Base-by-base conservation (phyloP, 495 filamentous ascomycete genomes). In the Thermochaetoides thermophila region DNA sequence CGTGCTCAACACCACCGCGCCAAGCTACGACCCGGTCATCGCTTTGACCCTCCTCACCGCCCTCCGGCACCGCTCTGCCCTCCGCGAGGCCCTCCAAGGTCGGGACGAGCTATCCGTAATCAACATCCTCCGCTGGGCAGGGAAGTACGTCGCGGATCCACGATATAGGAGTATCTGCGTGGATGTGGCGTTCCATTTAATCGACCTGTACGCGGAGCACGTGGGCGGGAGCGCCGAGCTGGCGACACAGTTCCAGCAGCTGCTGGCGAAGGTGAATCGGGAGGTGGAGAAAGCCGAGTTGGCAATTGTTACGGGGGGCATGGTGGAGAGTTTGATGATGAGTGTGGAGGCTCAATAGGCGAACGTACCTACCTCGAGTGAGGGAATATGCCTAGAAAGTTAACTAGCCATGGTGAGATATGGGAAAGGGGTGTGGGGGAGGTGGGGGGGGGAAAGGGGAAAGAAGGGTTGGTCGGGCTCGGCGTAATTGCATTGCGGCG, bases 191-290 rank as follows among this genome's bases (percentile, higher is more conserved):
- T 68, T 86, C 46, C 66, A 84, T 27, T 57, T 95, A 17, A 55
- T 94, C 14, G 85, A 96, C 46, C 65, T 95, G 31, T 97, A 96
- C 59, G 72, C 79, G 8, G 73, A 81, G 34, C 78, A 84, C 40
- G 62, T 89, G 32, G 81, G 71, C 16, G 75, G 78, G 29, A 84
- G 75, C 14, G 58, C 67, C 0, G 74, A 82, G 49, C 69, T 94
- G 27, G 81, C 84, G 31, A 57, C 56, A 24, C 59, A 71, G 40
- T 63, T 94, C 38, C 63, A 66, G 38, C 50, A 54, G 17, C 59
- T 96, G 39, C 74, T 78, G 41, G 54, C 61, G 21, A 64, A 71
- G 17, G 85, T 94, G 12, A 70, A 73, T 16, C 56, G 66, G 16
- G 81, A 89, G 53, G 81, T 87, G 13, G 81, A 91, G 52, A 71